Evolutionary conservation across 2,329 filamentous ascomycete genomes (phyloP).

Genomic region (Neopestalotiopsis rosae): DNA sequence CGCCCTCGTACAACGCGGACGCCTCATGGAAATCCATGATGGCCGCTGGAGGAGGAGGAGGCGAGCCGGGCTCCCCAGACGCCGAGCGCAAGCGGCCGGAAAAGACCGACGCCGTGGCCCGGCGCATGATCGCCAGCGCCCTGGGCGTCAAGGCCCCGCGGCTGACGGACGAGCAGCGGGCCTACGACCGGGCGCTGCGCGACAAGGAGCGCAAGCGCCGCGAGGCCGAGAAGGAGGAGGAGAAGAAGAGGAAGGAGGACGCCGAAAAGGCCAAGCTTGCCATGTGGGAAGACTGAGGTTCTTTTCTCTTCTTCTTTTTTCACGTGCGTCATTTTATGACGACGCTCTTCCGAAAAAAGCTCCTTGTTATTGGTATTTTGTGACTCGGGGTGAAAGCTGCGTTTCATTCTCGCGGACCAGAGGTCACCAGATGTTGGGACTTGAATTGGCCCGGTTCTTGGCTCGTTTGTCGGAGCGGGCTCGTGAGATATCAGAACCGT

Average conservation of each 20-base stretch:
- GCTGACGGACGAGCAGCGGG: constrained; percentile 85
- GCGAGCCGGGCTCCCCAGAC: neutral
- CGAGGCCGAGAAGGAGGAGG: constrained; percentile 73
- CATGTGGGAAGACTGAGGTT: constrained; percentile 78
- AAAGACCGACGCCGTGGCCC: constrained; percentile 91
- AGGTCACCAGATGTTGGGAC: too few species aligned
- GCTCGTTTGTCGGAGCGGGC: too few species aligned
- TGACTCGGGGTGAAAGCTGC: too few species aligned
- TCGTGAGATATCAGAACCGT: too few species aligned
- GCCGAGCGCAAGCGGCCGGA: constrained; percentile 65
- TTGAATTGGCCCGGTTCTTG: too few species aligned
- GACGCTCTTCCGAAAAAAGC: too few species aligned
- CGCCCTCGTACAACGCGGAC: constrained; percentile 48
- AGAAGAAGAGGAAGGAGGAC: constrained; percentile 64
- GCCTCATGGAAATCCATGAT: constrained; percentile 30
- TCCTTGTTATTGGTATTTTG: too few species aligned
- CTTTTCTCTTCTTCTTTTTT: too few species aligned
- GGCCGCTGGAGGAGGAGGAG: constrained; percentile 14
- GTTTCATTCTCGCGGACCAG: too few species aligned
- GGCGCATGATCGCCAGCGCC: constrained; percentile 86
- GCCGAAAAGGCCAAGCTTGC: constrained; percentile 79
- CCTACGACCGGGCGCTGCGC: constrained; percentile 81
- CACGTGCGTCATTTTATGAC: too few species aligned
- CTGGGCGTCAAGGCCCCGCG: constrained; percentile 81
- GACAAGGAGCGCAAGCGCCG: constrained; percentile 83